Percentiles rank a stretch among this genome's conserved stretches.
These are phyloP conservation scores for Rhodotorula sp. DNA, from an alignment of 1,284 basidiomycete species.

Conservation along the genomic window DNA sequence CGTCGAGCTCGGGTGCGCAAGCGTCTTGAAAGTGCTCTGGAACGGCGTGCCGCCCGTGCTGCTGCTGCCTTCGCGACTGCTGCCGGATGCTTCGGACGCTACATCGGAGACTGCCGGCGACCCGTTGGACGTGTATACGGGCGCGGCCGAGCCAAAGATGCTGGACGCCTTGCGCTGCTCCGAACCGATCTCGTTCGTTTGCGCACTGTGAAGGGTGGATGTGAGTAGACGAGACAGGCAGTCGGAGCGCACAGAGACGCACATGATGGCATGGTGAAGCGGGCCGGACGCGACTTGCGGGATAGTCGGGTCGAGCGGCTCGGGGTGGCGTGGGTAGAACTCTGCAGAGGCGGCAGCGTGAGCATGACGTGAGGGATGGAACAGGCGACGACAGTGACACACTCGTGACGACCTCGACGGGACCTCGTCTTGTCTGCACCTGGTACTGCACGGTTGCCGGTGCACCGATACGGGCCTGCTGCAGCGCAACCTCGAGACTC, in stretches of 20 bases:
- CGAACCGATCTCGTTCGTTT: constrained; percentile 39
- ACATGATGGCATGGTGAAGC: constrained; percentile 33
- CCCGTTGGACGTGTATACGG: constrained; percentile 24
- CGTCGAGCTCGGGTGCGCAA: constrained; percentile 38
- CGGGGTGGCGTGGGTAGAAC: constrained; percentile 39
- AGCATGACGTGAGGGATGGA: too few relatives aligned
- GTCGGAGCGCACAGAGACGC: not conserved
- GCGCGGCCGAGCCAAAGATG: constrained; percentile 21
- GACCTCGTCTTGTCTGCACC: constrained; percentile 18
- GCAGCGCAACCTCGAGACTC: constrained; percentile 24
- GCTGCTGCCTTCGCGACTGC: not conserved
- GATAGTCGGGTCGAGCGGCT: constrained; percentile 17
- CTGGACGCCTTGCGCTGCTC: constrained; percentile 36
- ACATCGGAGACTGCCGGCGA: constrained; percentile 27
- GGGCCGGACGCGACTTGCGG: constrained; percentile 1
- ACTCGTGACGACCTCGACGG: constrained; percentile 39
- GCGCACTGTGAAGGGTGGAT: constrained; percentile 10
- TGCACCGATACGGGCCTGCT: constrained; percentile 27
- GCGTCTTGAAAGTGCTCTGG: constrained; percentile 44
- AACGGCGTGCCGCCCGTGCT: constrained; percentile 10
- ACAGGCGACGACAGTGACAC: not conserved
- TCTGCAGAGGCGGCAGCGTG: constrained; percentile 3
- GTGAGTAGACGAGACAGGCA: not conserved
- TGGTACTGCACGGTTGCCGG: constrained; percentile 34
- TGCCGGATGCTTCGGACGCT: constrained; percentile 14